These are phyloP conservation scores for Polytrichum formosum DNA, from an alignment of 225 moss, liverwort and hornwort species.

Conservation along the genomic window DNA sequence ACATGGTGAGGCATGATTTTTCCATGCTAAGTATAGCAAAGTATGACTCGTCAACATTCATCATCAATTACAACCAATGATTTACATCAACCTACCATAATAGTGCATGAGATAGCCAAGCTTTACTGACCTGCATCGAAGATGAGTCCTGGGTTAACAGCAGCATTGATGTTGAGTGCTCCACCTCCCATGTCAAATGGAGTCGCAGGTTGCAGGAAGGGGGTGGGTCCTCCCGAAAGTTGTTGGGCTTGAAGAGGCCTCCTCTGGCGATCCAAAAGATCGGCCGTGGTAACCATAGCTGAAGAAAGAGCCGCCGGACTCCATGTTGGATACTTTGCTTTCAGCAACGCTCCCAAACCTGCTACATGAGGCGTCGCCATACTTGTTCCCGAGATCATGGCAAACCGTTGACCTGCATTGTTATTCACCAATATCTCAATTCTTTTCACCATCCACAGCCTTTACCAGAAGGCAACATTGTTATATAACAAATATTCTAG, in stretches of 20 bases:
- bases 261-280: conserved; percentile 25
- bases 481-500: too few relatives aligned
- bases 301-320: conserved; percentile 63
- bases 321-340: conserved; percentile 62
- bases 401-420: conserved; percentile 59
- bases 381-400: conserved; percentile 77
- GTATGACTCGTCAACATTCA: too few relatives aligned
- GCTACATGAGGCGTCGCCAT: conserved; percentile 85
- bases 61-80: background rate
- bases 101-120: background rate
- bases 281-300: conserved; percentile 62
- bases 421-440: background rate
- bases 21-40: too few relatives aligned
- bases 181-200: conserved; percentile 78
- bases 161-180: conserved; percentile 52
- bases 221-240: conserved; percentile 46
- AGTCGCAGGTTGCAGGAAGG: conserved; percentile 53
- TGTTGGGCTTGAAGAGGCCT: conserved; percentile 58
- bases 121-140: conserved; percentile 50
- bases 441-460: too few relatives aligned
- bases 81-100: background rate
- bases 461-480: too few relatives aligned
- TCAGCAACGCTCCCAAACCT: conserved; percentile 62
- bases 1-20: too few relatives aligned
- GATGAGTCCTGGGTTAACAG: conserved; percentile 63